Percentiles rank a stretch among this genome's conserved stretches.
Evolutionary conservation across 2,329 filamentous ascomycete genomes (phyloP).

Genomic region (Cryphonectria naterciae): DNA sequence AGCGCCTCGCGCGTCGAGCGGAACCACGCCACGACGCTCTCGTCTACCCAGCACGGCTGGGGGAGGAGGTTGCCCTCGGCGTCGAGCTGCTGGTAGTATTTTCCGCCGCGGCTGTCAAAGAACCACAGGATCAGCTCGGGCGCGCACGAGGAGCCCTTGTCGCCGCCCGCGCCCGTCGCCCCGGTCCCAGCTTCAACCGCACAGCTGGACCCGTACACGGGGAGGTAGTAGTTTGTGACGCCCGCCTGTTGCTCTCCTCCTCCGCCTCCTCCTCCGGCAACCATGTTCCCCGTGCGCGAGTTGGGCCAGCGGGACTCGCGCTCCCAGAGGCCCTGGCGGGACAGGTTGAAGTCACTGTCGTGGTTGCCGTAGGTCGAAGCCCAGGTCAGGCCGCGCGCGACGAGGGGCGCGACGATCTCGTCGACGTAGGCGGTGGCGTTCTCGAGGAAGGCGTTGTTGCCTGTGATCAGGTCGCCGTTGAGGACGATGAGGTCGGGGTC

Average conservation of each 20-base stretch:
- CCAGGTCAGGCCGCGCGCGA: constrained; percentile 52
- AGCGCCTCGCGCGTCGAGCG: constrained; percentile 40
- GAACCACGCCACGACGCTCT: constrained; percentile 50
- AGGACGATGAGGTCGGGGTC: constrained; percentile 56
- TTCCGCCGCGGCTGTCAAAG: constrained; percentile 61
- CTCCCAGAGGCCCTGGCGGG: constrained; percentile 38
- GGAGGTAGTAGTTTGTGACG: constrained; percentile 39
- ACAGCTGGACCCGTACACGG: constrained; percentile 35
- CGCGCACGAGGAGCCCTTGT: constrained; percentile 18
- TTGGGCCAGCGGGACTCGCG: constrained; percentile 34
- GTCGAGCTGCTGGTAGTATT: constrained; percentile 40
- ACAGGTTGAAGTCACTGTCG: constrained; percentile 56
- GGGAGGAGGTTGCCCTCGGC: constrained; percentile 30
- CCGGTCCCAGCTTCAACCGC: not conserved
- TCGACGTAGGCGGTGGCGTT: constrained; percentile 57
- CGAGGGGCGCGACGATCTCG: constrained; percentile 51
- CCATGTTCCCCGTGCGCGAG: constrained; percentile 35
- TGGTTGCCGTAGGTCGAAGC: constrained; percentile 66
- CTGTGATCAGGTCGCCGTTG: constrained; percentile 67
- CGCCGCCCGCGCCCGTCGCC: not conserved
- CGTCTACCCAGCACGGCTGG: constrained; percentile 48
- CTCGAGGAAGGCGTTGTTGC: constrained; percentile 54
- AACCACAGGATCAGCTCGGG: constrained; percentile 59
- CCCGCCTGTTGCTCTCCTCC: constrained; percentile 29
- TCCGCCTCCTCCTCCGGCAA: constrained; percentile 18